Percentiles rank a stretch among this genome's conserved stretches.
phyloP scores from a whole-genome alignment of 192 early-diverging fungal genomes.

The Coemansia sp. region DNA sequence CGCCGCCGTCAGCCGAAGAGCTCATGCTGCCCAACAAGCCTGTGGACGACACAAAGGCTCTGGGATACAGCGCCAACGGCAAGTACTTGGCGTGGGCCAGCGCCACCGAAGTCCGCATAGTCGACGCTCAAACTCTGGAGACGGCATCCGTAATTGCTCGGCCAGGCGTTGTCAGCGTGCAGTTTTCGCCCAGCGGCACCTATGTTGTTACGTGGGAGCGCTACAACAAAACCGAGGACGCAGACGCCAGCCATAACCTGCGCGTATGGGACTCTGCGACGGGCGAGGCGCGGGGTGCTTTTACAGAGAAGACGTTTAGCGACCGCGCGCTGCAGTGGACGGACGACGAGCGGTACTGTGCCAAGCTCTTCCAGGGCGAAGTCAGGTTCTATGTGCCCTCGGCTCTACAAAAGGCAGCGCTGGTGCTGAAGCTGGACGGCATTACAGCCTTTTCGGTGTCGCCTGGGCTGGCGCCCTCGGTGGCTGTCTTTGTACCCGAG shows the following conservation, averaged over 20 bases:
- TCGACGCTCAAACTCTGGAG: slow-evolving; percentile 63
- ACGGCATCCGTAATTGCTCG: slow-evolving; percentile 62
- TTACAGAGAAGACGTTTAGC: slow-evolving; percentile 78
- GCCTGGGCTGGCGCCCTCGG: slow-evolving; percentile 75
- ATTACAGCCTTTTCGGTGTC: slow-evolving; percentile 83
- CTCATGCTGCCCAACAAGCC: slow-evolving; percentile 23
- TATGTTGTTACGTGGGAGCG: slow-evolving; percentile 90
- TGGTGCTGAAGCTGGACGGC: slow-evolving; percentile 71
- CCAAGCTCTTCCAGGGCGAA: slow-evolving; percentile 79
- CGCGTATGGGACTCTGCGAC: slow-evolving; percentile 73
- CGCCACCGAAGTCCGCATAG: slow-evolving; percentile 61
- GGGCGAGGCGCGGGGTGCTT: slow-evolving; percentile 65
- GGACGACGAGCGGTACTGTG: slow-evolving; percentile 83
- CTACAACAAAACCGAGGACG: slow-evolving; percentile 51
- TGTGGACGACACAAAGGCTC: slow-evolving; percentile 21
- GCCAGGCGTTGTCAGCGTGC: slow-evolving; percentile 75
- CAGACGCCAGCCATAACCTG: slow-evolving; percentile 72
- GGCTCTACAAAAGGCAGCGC: slow-evolving; percentile 26
- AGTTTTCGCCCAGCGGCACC: slow-evolving; percentile 87
- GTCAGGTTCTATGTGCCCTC: slow-evolving; percentile 75
- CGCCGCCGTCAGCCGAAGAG: slow-evolving; percentile 21
- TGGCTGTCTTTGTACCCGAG: slow-evolving; percentile 91
- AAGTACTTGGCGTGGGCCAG: slow-evolving; percentile 65
- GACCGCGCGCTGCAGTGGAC: slow-evolving; percentile 89
- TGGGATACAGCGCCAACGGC: slow-evolving; percentile 74